A percentile compares a stretch with the other conserved stretches of the same genome.
Conservation (phyloP, 202 grass and related monocot species). For the Eragrostis tef region DNA sequence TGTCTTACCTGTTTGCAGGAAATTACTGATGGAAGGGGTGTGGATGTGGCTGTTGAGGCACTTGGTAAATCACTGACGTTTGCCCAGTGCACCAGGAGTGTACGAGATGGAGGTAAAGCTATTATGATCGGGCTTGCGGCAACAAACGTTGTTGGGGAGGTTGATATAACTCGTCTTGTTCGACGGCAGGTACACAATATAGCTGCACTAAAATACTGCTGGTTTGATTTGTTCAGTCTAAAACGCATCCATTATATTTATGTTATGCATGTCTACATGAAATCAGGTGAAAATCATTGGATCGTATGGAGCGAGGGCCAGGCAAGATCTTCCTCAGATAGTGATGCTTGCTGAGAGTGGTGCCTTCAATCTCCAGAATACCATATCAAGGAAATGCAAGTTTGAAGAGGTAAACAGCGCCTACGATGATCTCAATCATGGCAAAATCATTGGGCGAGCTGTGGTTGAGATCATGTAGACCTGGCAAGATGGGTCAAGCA, state of each 20-base stretch:
- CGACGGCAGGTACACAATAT: conserved; percentile 74
- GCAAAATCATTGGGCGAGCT: conserved; percentile 83
- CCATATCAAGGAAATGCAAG: conserved; percentile 92
- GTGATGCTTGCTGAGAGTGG: conserved; percentile 88
- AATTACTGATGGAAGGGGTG: conserved; percentile 92
- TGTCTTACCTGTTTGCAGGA: conserved; percentile 55
- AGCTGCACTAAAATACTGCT: conserved; percentile 7
- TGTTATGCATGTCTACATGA: conserved; percentile 19
- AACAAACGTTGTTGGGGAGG: conserved; percentile 74
- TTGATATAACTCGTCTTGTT: conserved; percentile 90
- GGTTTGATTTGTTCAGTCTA: not conserved
- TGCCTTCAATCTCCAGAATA: conserved; percentile 72
- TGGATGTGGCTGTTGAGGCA: conserved; percentile 94
- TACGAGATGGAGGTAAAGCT: conserved; percentile 94
- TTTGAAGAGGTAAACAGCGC: conserved; percentile 79
- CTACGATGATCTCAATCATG: conserved; percentile 76
- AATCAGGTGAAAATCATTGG: conserved; percentile 94
- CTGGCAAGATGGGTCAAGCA: conserved; percentile 18
- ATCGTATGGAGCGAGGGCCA: conserved; percentile 92
- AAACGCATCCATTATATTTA: not conserved
- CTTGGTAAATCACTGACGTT: conserved; percentile 90
- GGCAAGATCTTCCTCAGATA: conserved; percentile 98
- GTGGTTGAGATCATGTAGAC: conserved; percentile 84
- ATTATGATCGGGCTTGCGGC: conserved; percentile 96
- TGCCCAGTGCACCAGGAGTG: conserved; percentile 77